Evolutionary conservation across 257 asterid genomes (phyloP), one percentile per base, ranked within the genome.

Genomic region (Ilex asprella): DNA sequence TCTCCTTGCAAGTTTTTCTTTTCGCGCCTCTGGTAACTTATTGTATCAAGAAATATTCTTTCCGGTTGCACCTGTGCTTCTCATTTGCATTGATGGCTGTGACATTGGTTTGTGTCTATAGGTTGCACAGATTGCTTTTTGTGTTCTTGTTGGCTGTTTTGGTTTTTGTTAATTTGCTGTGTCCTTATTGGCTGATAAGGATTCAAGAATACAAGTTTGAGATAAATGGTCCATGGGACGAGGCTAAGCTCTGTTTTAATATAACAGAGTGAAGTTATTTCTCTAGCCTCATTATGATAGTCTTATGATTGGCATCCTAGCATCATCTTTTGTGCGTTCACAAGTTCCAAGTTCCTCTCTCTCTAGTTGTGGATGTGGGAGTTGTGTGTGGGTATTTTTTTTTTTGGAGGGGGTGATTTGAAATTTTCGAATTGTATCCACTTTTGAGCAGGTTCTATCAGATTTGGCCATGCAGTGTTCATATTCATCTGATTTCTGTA

Each of bases 161-260:
- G 73, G 77, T 79, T 54, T 87, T 86, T 52, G 89, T 89, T 39
- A 92, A 89, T 78, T 60, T 89, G 69, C 84, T 85, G 12, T 87
- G 97, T 72, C 99, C 97, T 6, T 85, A 86, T 73, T 92, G 97
- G 95, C 78, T 92, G 70, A 86, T 89, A 67, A 84, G 91, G 72
- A 85, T 92, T 75, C 96, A 86, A 66, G 86, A 82, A 79, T 89
- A 86, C 81, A 92, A 86, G 72, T 89, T 92, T 66, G 96, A 89
- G 93, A 89, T 89, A 46, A 89, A 89, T 81, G 97, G 99, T 31
- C 99, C 97, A 0, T 89, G 96, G 96, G 97, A 89, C 67, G 96
- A 92, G 85, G 96, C 99, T 54, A 92, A 85, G 76, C 95, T 92
- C 52, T 89, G 96, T 64, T 89, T 89, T 56, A 76, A 85, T 61